A percentile compares a stretch with the other conserved stretches of the same genome.
These are phyloP conservation scores for Chalara sp. DNA, from an alignment of 2,329 filamentous ascomycete genomes.

Conservation along the genomic window DNA sequence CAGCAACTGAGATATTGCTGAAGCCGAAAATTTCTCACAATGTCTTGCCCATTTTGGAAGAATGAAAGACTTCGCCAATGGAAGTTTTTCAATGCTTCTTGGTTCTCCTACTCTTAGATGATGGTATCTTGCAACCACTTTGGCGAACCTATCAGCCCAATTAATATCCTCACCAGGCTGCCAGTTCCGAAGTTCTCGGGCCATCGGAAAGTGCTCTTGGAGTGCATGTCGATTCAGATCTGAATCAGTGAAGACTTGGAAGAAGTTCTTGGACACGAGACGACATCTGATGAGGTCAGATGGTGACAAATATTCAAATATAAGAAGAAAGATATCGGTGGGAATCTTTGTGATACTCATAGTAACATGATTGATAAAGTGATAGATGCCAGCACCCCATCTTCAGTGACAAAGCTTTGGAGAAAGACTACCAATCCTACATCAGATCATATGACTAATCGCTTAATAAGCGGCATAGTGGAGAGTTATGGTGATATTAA, in stretches of 20 bases:
- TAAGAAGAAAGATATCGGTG: conserved; percentile 50
- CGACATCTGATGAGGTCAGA: conserved; percentile 44
- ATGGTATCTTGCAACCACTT: conserved; percentile 47
- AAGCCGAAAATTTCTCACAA: conserved; percentile 7
- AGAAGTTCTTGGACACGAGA: conserved; percentile 43
- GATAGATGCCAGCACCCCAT: too few relatives aligned
- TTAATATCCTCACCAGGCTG: conserved; percentile 8
- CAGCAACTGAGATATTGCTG: too few relatives aligned
- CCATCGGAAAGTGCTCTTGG: conserved; percentile 43
- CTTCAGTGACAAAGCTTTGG: too few relatives aligned
- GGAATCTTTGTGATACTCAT: conserved; percentile 42
- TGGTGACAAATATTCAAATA: conserved; percentile 42
- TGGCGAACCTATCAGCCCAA: conserved; percentile 40
- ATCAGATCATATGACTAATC: too few relatives aligned
- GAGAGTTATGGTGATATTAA: too few relatives aligned
- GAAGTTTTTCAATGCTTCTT: conserved; percentile 37
- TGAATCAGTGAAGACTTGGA: conserved; percentile 41
- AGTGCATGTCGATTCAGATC: conserved; percentile 41
- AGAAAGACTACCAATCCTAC: too few relatives aligned
- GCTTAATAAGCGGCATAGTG: too few relatives aligned
- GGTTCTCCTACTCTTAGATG: conserved; percentile 43
- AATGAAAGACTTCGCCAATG: conserved; percentile 30
- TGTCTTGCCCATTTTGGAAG: conserved; percentile 19
- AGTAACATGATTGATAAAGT: neutral
- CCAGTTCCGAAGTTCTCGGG: conserved; percentile 42